Percentiles rank a stretch among this genome's conserved stretches.
phyloP scores from a whole-genome alignment of 2,329 filamentous ascomycete genomes.

The Nannizziopsis arthrosporioides region DNA sequence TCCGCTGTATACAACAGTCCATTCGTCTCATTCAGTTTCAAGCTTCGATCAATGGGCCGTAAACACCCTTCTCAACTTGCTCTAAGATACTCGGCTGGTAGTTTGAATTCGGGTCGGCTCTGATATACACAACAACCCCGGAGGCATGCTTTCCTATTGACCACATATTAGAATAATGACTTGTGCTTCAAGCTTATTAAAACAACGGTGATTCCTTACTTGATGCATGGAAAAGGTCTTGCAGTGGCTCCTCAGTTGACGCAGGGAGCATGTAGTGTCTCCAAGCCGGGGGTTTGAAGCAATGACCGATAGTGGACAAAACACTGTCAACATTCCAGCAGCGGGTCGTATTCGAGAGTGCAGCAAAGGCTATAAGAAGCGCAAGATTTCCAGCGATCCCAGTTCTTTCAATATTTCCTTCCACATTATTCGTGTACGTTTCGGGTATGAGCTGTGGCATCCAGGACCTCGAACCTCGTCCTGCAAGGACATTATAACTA shows the following conservation, averaged over 20 bases:
- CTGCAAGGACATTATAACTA: conserved; percentile 14
- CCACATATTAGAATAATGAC: background rate
- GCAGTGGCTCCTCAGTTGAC: conserved; percentile 13
- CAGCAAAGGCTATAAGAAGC: conserved; percentile 18
- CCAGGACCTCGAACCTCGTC: conserved; percentile 14
- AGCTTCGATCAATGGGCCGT: conserved; percentile 10
- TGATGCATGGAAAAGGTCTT: too few relatives aligned
- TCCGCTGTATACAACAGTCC: background rate
- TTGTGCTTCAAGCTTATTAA: background rate
- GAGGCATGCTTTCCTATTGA: conserved; percentile 9
- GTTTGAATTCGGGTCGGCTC: conserved; percentile 7
- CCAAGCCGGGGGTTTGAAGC: conserved; percentile 17
- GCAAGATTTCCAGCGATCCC: conserved; percentile 17
- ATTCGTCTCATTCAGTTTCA: background rate
- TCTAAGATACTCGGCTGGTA: background rate
- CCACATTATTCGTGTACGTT: conserved; percentile 11
- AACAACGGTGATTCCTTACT: too few relatives aligned
- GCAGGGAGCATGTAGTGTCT: conserved; percentile 1
- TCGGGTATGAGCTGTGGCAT: conserved; percentile 18
- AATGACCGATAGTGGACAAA: conserved; percentile 6
- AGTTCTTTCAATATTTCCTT: background rate
- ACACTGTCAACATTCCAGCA: background rate
- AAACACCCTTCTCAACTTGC: conserved; percentile 7
- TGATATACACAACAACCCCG: conserved; percentile 13
- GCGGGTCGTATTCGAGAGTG: conserved; percentile 14